A percentile compares a stretch with the other conserved stretches of the same genome.
Evolutionary conservation across 2,329 filamentous ascomycete species (phyloP).

Genomic region (Calonectria pauciramosa): DNA sequence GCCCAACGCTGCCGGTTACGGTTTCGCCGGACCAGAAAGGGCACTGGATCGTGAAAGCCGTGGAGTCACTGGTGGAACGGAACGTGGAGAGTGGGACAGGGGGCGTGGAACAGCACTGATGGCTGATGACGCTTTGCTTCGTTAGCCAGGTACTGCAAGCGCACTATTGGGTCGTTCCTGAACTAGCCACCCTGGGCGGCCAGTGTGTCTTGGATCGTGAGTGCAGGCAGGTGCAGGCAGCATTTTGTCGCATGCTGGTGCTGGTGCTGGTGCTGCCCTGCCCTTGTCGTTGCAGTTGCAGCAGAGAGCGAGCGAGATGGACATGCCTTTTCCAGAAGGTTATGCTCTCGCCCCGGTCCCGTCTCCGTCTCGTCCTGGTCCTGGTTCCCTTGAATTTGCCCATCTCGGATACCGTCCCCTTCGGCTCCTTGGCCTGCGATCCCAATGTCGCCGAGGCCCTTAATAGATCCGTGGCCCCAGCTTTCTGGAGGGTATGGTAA

Average conservation of each 20-base stretch:
- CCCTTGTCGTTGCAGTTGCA: neutral
- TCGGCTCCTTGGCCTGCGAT: constrained; percentile 17
- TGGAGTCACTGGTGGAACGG: constrained; percentile 43
- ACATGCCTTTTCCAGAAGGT: neutral
- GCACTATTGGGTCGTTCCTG: constrained; percentile 19
- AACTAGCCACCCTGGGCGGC: neutral
- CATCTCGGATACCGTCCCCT: constrained; percentile 19
- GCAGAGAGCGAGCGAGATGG: neutral
- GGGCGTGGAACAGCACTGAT: constrained; percentile 33
- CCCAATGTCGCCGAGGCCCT: constrained; percentile 27
- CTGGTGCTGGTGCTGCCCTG: neutral
- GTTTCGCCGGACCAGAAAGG: constrained; percentile 16
- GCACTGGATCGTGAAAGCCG: constrained; percentile 22
- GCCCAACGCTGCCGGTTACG: constrained; percentile 21
- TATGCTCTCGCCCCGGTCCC: constrained; percentile 10
- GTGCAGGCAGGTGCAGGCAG: neutral
- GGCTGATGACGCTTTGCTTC: constrained; percentile 33
- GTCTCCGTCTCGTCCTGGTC: neutral
- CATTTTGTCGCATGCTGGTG: neutral
- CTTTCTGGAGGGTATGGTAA: constrained; percentile 30
- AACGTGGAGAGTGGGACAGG: constrained; percentile 40
- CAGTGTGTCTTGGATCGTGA: neutral
- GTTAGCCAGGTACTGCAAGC: constrained; percentile 26
- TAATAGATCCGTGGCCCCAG: constrained; percentile 32
- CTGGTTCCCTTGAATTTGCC: neutral